Base-by-base conservation (phyloP, 2,329 filamentous ascomycete genomes). In the Penicillium sp. region DNA sequence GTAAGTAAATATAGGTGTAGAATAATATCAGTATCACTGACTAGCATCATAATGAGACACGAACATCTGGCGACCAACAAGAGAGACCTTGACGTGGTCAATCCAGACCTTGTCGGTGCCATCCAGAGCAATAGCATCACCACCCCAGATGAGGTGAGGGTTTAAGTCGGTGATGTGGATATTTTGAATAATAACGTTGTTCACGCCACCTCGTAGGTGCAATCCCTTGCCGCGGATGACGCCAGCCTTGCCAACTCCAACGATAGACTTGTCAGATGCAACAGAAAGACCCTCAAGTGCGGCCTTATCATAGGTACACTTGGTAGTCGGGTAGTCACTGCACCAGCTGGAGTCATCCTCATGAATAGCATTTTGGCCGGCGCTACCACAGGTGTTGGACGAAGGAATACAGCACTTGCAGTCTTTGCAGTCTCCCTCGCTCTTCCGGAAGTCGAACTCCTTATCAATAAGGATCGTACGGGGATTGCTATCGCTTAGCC, bases 121-220 rank as follows among this genome's bases (percentile, higher is more conserved):
- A 48, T 80, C 73, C 6, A 83, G 67, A 14, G 77, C 79, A 65
- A 84, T 81, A 34, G 77, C 81, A 69, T 84, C 81, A 50, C 81
- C 81, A 52, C 81, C 82, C 82, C 81, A 84, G 59, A 84, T 79
- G 59, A 81, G 81, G 65, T 80, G 64, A 2, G 81, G 81, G 72
- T 84, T 84, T 27, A 75, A 55, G 38, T 71, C 71, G 41, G 79
- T 82, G 64, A 83, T 77, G 58, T 79, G 74, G 48, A 83, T 72
- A 69, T 84, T 84, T 54, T 83, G 83, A 63, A 85, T 79, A 63
- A 85, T 85, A 67, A 87, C 71, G 68, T 85, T 83, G 64, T 71
- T 77, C 8, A 72, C 75, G 45, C 70, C 70, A 45, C 61, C 66
- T 42, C 69, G 65, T 24, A 81, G 69, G 34, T 79, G 77, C 27